Base-by-base conservation (phyloP, 768 basidiomycete genomes). In the Dioszegia aurantiaca region DNA sequence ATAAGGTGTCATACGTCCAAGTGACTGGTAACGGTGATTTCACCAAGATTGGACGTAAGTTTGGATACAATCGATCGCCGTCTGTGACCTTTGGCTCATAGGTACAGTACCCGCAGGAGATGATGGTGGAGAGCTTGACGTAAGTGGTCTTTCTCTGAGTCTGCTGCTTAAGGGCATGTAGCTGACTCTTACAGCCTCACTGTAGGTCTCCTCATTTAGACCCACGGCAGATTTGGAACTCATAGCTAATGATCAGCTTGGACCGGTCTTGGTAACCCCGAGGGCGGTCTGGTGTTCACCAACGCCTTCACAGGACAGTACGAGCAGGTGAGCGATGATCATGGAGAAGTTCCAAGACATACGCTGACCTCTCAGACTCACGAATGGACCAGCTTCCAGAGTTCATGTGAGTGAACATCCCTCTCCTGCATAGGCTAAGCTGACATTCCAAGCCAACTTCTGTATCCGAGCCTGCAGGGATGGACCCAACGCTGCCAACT, bases 251-350 rank as follows among this genome's bases (percentile, higher is more conserved):
- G 4, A 12, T n/a, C 41, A 68, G 63, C 65, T 16, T 72, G 70
- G 70, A 72, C 70, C 21, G 79, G 82, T 41, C 78, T 80, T 55
- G 78, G 78, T 27, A 78, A 78, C 56, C 70, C 69, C 45, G 71
- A 79, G 55, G 80, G 80, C 52, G 79, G 79, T 49, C 63, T 80
- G 33, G 79, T 80, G 12, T 81, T 77, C 67, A 70, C 73, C 44
- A 78, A 75, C 59, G 73, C 78, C 12, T 79, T 78, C 59, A 60
- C 62, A 39, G 79, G 79, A n/a, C 26, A 47, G 10, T 65, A 67
- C 54, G 64, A 71, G 46, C 51, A 53, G 33, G 48, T 51, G 48
- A 51, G 48, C 28, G 45, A 46, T 19, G 11, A 28, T 4, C 23
- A 46, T n/a, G n/a, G n/a, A n/a, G n/a, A n/a, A n/a, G n/a, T n/a